Base-by-base conservation (phyloP, 2,329 filamentous ascomycete species). In the Coniella vitis region DNA sequence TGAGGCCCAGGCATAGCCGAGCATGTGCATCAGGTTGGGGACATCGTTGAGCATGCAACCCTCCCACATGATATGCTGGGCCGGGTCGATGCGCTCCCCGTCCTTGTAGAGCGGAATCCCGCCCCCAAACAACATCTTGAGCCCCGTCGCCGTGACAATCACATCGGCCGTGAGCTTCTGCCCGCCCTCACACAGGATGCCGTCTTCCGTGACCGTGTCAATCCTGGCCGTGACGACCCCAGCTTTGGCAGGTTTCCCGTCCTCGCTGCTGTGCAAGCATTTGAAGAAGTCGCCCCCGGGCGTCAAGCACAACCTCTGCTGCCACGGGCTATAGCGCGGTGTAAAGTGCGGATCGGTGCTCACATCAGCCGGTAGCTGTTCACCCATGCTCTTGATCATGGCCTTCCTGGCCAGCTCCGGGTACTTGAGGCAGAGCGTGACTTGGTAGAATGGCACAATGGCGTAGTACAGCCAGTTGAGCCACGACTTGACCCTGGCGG, bases 241-340 rank as follows among this genome's bases (percentile, higher is more conserved):
- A 12, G 58, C 67, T 40, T 63, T 72, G 19, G 49, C 39, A 14
- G 44, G 29, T 66, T 65, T 2, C 56, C 62, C 2, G 63, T 63
- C 13, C 75, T 58, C 0, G 67, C 39, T 31, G 43, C 39, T 31
- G 43, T 47, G 42, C 35, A 53, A n/a, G n/a, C 43, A 64, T 5
- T 59, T 48, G 53, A 68, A 77, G 47, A 76, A 72, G 55, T 75
- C 73, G 0, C 69, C 70, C 22, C 73, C 65, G 16, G 65, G 61
- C 1, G 58, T 76, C 25, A 83, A 67, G 56, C 84, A 88, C 16
- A 89, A 65, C 1, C 86, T 76, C 58, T 89, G 85, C 47, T 87
- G 75, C 81, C 83, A 82, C 0, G 78, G 79, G 5, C 32, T 36
- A 13, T 53, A 53, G 1, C 35, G 31, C 8, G 50, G 50, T 35